phyloP scores from a whole-genome alignment of 2,329 filamentous ascomycete species.

The Nothophoma quercina region DNA sequence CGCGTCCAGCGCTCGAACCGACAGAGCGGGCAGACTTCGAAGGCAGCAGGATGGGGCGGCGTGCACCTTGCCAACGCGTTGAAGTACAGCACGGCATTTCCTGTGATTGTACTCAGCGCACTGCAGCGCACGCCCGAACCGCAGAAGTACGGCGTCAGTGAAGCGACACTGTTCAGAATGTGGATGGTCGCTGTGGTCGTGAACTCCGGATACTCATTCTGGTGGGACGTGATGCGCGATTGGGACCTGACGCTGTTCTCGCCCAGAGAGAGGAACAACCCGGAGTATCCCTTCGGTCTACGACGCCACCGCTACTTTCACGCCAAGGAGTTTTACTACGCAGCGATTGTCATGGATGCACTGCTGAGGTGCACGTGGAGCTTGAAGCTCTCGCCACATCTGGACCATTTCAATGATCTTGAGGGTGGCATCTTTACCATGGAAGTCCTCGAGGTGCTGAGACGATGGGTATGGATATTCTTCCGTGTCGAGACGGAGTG shows the following conservation, averaged over 20 bases:
- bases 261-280: constrained; percentile 63
- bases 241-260: constrained; percentile 92
- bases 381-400: constrained; percentile 81
- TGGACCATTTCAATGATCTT: constrained; percentile 84
- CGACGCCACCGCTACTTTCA: constrained; percentile 77
- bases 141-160: constrained; percentile 59
- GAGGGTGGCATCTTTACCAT: constrained; percentile 90
- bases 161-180: constrained; percentile 63
- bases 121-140: constrained; percentile 71
- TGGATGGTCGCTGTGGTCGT: constrained; percentile 75
- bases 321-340: constrained; percentile 79
- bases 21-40: constrained; percentile 47
- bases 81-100: constrained; percentile 95
- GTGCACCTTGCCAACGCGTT: constrained; percentile 92
- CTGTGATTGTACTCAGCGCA: constrained; percentile 82
- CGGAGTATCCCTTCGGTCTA: constrained; percentile 78
- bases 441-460: constrained; percentile 83
- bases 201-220: constrained; percentile 96
- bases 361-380: constrained; percentile 89
- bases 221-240: constrained; percentile 96
- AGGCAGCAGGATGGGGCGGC: constrained; percentile 73
- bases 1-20: constrained; percentile 69
- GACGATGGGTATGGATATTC: constrained; percentile 97
- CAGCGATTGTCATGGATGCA: constrained; percentile 79
- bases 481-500: constrained; percentile 95